Evolutionary conservation across 257 asterid species (phyloP), one percentile per base, ranked within the genome.

Genomic region (Salvia splendens): DNA sequence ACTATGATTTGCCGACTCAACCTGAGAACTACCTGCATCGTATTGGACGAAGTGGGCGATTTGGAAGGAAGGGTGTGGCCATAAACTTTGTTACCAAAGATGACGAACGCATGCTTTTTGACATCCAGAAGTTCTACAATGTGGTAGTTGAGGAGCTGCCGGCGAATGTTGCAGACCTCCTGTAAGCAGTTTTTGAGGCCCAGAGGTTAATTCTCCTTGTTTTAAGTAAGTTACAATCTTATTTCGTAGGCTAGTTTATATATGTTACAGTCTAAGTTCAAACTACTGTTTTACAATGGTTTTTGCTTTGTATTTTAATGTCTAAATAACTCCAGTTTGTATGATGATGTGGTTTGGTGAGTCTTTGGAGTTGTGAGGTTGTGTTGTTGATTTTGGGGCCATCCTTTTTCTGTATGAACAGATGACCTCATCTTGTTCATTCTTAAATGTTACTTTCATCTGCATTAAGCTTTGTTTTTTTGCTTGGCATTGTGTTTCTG

Each of bases 21-120:
- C 89, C 89, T 0, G 89, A 84, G 75, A 84, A 84, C 73, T 84
- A 84, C 52, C 82, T 84, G 55, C 89, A 84, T 57, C 85, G 89
- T 75, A 84, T 84, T 28, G 87, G 87, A 33, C 75, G 89, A 35
- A 84, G 85, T 73, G 87, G 89, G 24, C 69, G 90, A 17, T 84
- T 84, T 33, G 90, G 90, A 73, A 84, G 90, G 76, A 84, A 82
- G 79, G 89, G 87, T 68, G 87, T 82, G 16, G 89, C 89, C 6
- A 85, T 85, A 46, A 85, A 85, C 72, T 85, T 85, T 32, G 90
- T 82, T 8, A 85, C 87, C 33, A 77, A 56, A 52, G 87, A 79
- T 2, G 89, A 84, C 3, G 87, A 84, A 2, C 79, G 89, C 64
- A 84, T 84, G 89, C 86, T 84, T 15, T 48, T 70, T 8, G 89